Percentiles rank a stretch among this genome's conserved stretches.
Conservation (phyloP, 345 rosid genomes). For the Aethionema arabicum region DNA sequence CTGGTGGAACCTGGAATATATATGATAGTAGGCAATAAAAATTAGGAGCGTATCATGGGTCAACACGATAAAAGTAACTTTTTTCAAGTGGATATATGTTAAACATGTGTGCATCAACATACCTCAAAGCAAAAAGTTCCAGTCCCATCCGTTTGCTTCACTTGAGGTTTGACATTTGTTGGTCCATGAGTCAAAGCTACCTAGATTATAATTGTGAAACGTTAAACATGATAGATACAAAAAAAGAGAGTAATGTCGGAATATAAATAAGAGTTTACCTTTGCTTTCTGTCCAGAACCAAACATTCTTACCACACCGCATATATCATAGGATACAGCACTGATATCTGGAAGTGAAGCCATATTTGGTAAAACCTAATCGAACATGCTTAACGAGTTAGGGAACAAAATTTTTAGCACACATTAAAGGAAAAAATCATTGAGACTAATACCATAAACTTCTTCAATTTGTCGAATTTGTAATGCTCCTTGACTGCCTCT, state of each 20-base stretch:
- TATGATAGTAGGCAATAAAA: constrained; percentile 10
- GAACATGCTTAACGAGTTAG: constrained; percentile 20
- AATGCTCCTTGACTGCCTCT: constrained; percentile 85
- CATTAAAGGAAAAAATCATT: background rate
- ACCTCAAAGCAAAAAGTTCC: constrained; percentile 96
- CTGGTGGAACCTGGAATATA: constrained; percentile 65
- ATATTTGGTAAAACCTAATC: constrained; percentile 88
- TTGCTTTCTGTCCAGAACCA: constrained; percentile 62
- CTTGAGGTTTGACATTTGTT: constrained; percentile 78
- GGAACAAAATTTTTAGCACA: constrained; percentile 10
- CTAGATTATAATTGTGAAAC: constrained; percentile 41
- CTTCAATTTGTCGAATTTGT: constrained; percentile 69
- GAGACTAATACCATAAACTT: constrained; percentile 66
- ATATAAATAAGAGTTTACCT: constrained; percentile 47
- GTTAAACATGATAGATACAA: constrained; percentile 18
- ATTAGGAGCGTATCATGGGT: background rate
- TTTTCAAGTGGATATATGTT: constrained; percentile 14
- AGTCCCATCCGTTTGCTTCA: constrained; percentile 64
- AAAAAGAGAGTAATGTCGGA: constrained; percentile 16
- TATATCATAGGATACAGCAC: constrained; percentile 70
- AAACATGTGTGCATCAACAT: constrained; percentile 29
- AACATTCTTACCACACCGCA: constrained; percentile 71
- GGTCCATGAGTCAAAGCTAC: constrained; percentile 94
- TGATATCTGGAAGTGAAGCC: constrained; percentile 82
- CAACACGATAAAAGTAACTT: constrained; percentile 4